These are phyloP conservation scores for Macadamia integrifolia DNA, from an alignment of 164 flowering plant genomes.

Conservation along the genomic window DNA sequence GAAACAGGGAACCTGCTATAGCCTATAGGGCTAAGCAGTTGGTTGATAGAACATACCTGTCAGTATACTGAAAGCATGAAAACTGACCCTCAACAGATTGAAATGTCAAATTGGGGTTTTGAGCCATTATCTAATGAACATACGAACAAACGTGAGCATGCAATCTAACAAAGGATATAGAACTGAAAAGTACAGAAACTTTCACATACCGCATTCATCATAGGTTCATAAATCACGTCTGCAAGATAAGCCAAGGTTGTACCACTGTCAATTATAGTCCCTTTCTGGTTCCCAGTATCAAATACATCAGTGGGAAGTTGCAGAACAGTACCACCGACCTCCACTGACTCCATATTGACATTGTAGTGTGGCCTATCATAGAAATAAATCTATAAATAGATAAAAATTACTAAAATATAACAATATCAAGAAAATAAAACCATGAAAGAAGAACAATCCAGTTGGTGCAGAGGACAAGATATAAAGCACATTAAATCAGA, in stretches of 20 bases:
- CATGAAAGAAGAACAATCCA: background rate
- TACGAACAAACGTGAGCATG: background rate
- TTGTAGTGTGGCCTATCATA: conserved; percentile 81
- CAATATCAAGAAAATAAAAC: background rate
- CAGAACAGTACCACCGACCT: conserved; percentile 60
- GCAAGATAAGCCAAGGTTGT: conserved; percentile 59
- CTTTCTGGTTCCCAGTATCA: conserved; percentile 29
- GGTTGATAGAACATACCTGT: no score
- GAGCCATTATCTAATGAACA: conserved; percentile 34
- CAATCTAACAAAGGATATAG: background rate
- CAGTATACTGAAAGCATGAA: no score
- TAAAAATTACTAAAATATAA: conserved; percentile 11
- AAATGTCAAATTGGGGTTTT: conserved; percentile 6
- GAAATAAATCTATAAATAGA: conserved; percentile 22
- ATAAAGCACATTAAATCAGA: background rate
- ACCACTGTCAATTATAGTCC: no score
- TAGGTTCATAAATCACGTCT: conserved; percentile 34
- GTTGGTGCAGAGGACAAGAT: background rate
- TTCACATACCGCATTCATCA: conserved; percentile 35
- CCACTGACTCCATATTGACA: conserved; percentile 62
- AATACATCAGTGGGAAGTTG: conserved; percentile 59
- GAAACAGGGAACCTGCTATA: no score
- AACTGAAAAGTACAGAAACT: no score
- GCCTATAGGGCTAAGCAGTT: no score
- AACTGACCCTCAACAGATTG: no score